Percentiles rank a stretch among this genome's conserved stretches.
phyloP scores from a whole-genome alignment of 2,329 filamentous ascomycete species.

The Sporothrix mexicana region DNA sequence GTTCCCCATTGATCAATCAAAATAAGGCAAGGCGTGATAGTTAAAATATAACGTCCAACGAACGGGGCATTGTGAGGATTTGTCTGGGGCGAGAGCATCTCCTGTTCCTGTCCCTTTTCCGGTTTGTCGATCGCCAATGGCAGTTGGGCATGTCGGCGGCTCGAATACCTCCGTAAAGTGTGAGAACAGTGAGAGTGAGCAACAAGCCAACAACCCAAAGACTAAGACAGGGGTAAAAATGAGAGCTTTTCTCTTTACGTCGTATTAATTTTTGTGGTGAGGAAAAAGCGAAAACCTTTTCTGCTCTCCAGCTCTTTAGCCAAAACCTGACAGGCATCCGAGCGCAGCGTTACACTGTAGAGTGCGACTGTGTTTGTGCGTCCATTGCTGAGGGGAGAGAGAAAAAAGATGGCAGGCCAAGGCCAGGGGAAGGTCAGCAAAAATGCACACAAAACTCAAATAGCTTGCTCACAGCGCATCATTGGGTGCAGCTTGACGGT shows the following conservation, averaged over 20 bases:
- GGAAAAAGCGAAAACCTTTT: not conserved
- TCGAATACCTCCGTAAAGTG: no score
- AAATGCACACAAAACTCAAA: not conserved
- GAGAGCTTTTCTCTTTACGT: not conserved
- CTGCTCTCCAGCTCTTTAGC: not conserved
- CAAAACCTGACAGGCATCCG: conserved; percentile 15
- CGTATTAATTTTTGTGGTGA: no score
- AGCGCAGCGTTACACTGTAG: not conserved
- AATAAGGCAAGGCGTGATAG: not conserved
- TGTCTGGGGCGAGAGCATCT: no score
- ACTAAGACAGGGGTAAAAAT: not conserved
- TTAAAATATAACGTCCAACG: not conserved
- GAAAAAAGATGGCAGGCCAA: not conserved
- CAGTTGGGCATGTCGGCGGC: not conserved
- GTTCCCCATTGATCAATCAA: not conserved
- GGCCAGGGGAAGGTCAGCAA: no score
- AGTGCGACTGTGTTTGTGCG: conserved; percentile 5
- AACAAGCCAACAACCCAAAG: no score
- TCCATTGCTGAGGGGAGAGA: not conserved
- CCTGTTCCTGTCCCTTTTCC: not conserved
- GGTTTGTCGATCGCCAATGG: conserved; percentile 10
- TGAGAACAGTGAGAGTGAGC: no score
- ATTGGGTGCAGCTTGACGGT: not conserved
- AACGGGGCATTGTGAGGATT: not conserved
- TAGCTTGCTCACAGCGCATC: not conserved